Percentiles rank a stretch among this genome's conserved stretches.
phyloP scores from a whole-genome alignment of 2,329 filamentous ascomycete genomes.

The Alternaria viburni region DNA sequence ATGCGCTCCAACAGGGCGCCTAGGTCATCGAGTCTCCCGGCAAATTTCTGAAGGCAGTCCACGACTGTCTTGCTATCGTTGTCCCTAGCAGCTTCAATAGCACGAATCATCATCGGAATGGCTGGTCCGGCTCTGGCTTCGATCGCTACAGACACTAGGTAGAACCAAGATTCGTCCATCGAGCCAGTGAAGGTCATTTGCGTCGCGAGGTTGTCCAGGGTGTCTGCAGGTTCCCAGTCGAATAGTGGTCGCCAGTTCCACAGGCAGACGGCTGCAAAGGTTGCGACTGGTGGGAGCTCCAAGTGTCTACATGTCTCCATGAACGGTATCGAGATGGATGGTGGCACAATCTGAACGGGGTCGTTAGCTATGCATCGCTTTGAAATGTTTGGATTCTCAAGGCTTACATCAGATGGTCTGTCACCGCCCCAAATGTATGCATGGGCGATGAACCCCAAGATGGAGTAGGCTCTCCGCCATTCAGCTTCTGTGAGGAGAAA shows the following conservation, averaged over 20 bases:
- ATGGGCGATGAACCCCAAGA: slow-evolving; percentile 81
- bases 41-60: slow-evolving; percentile 78
- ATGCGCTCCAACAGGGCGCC: slow-evolving; percentile 80
- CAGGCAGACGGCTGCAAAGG: slow-evolving; percentile 87
- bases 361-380: slow-evolving; percentile 21
- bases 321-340: slow-evolving; percentile 82
- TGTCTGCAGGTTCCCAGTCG: slow-evolving; percentile 78
- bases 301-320: slow-evolving; percentile 77
- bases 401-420: slow-evolving; percentile 69
- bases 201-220: slow-evolving; percentile 85
- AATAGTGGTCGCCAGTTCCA: slow-evolving; percentile 99
- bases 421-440: slow-evolving; percentile 90
- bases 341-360: slow-evolving; percentile 67
- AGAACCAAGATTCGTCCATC: slow-evolving; percentile 98
- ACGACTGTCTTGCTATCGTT: slow-evolving; percentile 75
- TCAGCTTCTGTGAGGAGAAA: slow-evolving; percentile 83
- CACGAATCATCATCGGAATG: slow-evolving; percentile 85
- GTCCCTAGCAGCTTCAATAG: slow-evolving; percentile 78
- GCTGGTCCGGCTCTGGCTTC: slow-evolving; percentile 89
- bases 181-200: slow-evolving; percentile 92
- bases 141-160: slow-evolving; percentile 92
- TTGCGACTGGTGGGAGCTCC: slow-evolving; percentile 89
- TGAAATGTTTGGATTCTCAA: not conserved
- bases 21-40: slow-evolving; percentile 86
- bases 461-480: slow-evolving; percentile 86